These are phyloP conservation scores for Gyromitra esculenta DNA, from an alignment of 2,329 filamentous ascomycete genomes.

Conservation along the genomic window DNA sequence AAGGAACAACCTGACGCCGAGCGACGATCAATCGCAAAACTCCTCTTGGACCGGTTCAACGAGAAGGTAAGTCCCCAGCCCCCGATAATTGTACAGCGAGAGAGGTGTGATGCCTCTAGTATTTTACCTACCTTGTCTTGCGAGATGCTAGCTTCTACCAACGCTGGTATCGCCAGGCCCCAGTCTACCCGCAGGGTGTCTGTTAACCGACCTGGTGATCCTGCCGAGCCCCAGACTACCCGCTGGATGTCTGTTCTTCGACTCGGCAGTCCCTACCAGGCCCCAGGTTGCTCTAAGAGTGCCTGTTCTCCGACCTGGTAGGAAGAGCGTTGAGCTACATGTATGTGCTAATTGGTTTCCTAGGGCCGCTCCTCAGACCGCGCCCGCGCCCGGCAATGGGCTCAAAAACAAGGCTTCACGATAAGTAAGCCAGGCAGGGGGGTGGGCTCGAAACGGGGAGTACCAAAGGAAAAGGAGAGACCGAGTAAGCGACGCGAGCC, in stretches of 20 bases:
- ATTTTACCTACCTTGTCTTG: not conserved
- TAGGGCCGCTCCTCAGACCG: not conserved
- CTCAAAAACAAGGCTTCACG: not conserved
- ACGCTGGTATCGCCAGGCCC: not conserved
- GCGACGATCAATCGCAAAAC: not conserved
- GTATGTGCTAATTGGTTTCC: not conserved
- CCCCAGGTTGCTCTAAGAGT: not conserved
- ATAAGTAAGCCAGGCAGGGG: not conserved
- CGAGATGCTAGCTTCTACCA: not conserved
- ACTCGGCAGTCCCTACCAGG: not conserved
- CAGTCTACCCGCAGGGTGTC: not conserved
- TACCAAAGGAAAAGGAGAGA: not conserved
- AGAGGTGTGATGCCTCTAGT: not conserved
- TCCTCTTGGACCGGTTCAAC: slow-evolving; percentile 10
- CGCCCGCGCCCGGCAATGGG: slow-evolving; percentile 4
- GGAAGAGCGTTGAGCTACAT: not conserved
- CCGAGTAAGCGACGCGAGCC: slow-evolving; percentile 2
- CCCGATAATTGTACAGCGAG: not conserved
- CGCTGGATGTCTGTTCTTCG: too few relatives aligned
- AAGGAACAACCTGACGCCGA: not conserved
- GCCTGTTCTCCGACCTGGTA: slow-evolving; percentile 5
- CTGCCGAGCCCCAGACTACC: not conserved
- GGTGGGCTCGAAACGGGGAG: slow-evolving; percentile 2
- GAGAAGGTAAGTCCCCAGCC: not conserved
- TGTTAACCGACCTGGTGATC: too few relatives aligned